A percentile compares a stretch with the other conserved stretches of the same genome.
These are phyloP conservation scores for Cyphellophora europaea DNA, from an alignment of 2,329 filamentous ascomycete species.

Conservation along the genomic window DNA sequence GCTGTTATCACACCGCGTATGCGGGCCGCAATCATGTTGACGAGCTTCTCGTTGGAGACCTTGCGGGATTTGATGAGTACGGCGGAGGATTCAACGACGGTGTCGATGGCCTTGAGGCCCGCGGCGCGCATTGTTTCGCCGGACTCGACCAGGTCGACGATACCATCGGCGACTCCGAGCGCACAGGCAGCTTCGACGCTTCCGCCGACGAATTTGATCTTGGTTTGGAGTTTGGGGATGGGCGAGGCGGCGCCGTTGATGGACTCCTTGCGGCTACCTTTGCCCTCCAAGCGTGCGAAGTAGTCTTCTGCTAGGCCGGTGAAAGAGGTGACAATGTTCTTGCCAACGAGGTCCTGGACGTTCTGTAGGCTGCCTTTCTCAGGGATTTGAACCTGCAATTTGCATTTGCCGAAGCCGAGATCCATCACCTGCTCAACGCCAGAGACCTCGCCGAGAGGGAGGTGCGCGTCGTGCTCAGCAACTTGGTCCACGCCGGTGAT, in stretches of 20 bases:
- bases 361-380: conserved; percentile 65
- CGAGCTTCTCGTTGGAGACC: conserved; percentile 68
- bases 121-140: conserved; percentile 97
- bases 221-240: conserved; percentile 59
- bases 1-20: conserved; percentile 93
- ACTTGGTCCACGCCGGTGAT: conserved; percentile 94
- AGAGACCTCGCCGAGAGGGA: conserved; percentile 28
- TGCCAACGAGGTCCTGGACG: conserved; percentile 73
- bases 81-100: conserved; percentile 77
- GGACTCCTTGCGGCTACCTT: conserved; percentile 25
- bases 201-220: conserved; percentile 87
- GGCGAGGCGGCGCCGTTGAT: conserved; percentile 24
- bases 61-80: conserved; percentile 86
- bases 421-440: conserved; percentile 82
- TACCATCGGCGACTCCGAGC: conserved; percentile 88
- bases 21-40: conserved; percentile 74
- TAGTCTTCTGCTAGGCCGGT: conserved; percentile 74
- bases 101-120: conserved; percentile 87
- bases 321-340: conserved; percentile 93
- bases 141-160: conserved; percentile 96
- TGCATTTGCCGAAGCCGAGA: conserved; percentile 82
- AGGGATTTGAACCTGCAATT: conserved; percentile 93
- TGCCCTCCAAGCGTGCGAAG: conserved; percentile 66
- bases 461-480: conserved; percentile 68
- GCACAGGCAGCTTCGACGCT: conserved; percentile 97